Conservation (phyloP, 495 filamentous ascomycete genomes). For the Cudoniella acicularis region DNA sequence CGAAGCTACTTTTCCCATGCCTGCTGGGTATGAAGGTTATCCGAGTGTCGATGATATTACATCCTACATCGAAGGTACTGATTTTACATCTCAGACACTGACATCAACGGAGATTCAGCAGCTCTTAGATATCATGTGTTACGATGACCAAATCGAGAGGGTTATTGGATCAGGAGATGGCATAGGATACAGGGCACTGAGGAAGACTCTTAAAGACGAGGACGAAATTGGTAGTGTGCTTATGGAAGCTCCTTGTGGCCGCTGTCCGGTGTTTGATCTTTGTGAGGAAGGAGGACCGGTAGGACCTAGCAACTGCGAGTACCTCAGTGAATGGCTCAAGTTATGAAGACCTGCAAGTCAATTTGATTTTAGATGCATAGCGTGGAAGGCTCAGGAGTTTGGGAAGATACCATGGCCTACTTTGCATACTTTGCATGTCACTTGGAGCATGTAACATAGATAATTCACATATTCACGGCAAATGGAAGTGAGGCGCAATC, state of each 20-base stretch:
- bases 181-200: slow-evolving; percentile 44
- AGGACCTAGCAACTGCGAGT: slow-evolving; percentile 84
- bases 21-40: slow-evolving; percentile 66
- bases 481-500: slow-evolving; percentile 4
- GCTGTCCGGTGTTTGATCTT: slow-evolving; percentile 89
- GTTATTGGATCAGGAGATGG: slow-evolving; percentile 48
- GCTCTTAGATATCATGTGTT: slow-evolving; percentile 79
- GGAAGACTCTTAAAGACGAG: slow-evolving; percentile 34
- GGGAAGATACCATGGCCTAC: slow-evolving; percentile 23
- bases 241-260: slow-evolving; percentile 84
- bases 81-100: slow-evolving; percentile 61
- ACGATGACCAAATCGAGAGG: slow-evolving; percentile 70
- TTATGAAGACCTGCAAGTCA: not conserved
- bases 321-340: slow-evolving; percentile 79
- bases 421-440: not conserved
- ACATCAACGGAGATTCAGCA: slow-evolving; percentile 70
- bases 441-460: not conserved
- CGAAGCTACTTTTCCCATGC: slow-evolving; percentile 56
- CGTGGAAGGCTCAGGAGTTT: slow-evolving; percentile 20
- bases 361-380: slow-evolving; percentile 18
- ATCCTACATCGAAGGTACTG: slow-evolving; percentile 58
- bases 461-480: not conserved
- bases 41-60: slow-evolving; percentile 73
- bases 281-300: slow-evolving; percentile 87
- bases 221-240: slow-evolving; percentile 39